Base-by-base conservation (phyloP, 768 basidiomycete species). In the Pleurotus platypus region DNA sequence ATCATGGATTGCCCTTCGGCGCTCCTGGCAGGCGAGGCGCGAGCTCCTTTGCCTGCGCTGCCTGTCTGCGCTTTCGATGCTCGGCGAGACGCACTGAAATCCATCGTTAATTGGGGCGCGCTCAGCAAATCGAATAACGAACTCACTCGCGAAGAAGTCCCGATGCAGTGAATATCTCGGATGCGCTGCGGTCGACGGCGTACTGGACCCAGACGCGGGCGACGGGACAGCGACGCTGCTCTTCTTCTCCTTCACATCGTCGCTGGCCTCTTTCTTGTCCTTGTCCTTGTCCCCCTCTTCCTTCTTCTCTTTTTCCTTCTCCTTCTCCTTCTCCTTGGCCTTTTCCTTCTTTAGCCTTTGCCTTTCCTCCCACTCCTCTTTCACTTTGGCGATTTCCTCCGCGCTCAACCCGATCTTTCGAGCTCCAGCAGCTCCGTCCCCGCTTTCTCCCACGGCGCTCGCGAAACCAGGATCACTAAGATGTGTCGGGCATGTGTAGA, bases 401-500 rank as follows among this genome's bases (percentile, higher is more conserved):
- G 83, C 75, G 58, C 79, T 78, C 69, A 81, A 66, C 54, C 66
- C 75, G 66, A 67, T 65, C 70, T 73, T 80, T 63, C 66, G 61
- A 43, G 71, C 64, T 4, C 70, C 67, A 27, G 63, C 64, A 57
- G 59, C 61, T 38, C 59, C 64, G 62, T 72, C 73, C 40, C 61
- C 64, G 60, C 67, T 72, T 46, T 73, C 72, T 48, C 69, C 72
- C 49, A 84, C 70, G 45, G 74, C 72, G 8, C 74, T 80, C 6
- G 89, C 85, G 70, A 97, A 96, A 18, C 84, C 91, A 24, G 75
- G 72, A 68, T 98, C 94, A 5, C 76, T 74, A 56, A 97, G 81
- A 72, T 98, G 95, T n/a, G 72, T 70, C 1, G 83, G 79, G 66
- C 95, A 98, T 0, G 84, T 80, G 69, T 96, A 97, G 30, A 98